phyloP scores from a whole-genome alignment of 1,284 basidiomycete species.

The Cutaneotrichosporon curvatum region DNA sequence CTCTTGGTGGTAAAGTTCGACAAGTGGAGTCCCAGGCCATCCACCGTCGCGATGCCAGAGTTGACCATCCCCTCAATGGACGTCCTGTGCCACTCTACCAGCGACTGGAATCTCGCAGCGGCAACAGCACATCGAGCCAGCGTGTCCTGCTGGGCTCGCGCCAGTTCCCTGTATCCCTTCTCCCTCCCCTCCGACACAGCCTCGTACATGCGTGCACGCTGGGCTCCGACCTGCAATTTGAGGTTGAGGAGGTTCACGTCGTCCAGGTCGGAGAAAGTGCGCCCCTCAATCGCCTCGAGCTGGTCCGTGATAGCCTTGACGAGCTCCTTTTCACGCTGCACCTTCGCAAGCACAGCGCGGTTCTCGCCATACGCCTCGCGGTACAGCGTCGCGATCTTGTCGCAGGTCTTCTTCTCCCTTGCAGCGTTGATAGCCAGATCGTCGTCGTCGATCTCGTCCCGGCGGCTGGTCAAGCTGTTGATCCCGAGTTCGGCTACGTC shows the following conservation, averaged over 20 bases:
- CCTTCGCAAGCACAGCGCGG: conserved; percentile 55
- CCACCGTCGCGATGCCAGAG: conserved; percentile 31
- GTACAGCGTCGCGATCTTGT: conserved; percentile 62
- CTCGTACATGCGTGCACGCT: conserved; percentile 65
- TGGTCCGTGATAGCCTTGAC: conserved; percentile 74
- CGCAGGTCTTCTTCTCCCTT: conserved; percentile 65
- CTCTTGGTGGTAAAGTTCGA: neutral
- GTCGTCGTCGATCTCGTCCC: conserved; percentile 57
- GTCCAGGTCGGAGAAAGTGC: conserved; percentile 66
- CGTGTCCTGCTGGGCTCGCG: conserved; percentile 60
- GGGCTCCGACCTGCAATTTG: conserved; percentile 61
- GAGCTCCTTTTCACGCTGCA: conserved; percentile 66
- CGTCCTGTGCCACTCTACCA: conserved; percentile 60
- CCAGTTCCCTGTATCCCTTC: conserved; percentile 59
- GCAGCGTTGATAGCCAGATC: conserved; percentile 38
- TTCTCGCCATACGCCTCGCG: conserved; percentile 60
- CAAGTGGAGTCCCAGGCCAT: neutral
- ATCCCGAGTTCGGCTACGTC: conserved; percentile 68
- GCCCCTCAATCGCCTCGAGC: conserved; percentile 68
- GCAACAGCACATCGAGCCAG: conserved; percentile 50
- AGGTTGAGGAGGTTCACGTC: conserved; percentile 64
- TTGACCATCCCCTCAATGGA: conserved; percentile 46
- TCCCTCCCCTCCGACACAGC: conserved; percentile 63
- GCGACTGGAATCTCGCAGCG: conserved; percentile 69
- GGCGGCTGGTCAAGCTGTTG: conserved; percentile 57